Base-by-base conservation (phyloP, 192 early-diverging fungal species). In the Coemansia biformis region DNA sequence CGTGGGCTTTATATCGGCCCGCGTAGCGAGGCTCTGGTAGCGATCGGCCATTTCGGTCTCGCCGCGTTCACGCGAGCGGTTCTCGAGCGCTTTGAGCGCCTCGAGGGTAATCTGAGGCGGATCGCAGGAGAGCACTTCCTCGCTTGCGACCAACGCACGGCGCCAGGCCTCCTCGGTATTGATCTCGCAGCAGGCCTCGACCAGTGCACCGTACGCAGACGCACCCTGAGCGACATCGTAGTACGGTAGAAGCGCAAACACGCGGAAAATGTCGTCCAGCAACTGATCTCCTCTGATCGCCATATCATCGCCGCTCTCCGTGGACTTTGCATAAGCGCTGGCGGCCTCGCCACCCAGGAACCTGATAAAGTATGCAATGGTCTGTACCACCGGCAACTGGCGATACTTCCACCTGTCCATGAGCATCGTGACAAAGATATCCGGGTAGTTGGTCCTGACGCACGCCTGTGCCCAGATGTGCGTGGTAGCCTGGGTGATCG, bases 401-500 rank as follows among this genome's bases (percentile, higher is more conserved):
- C 65, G 59, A 51, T 67, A 75, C 51, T 51, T 67, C 72, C 72
- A 75, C 5, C 65, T 33, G 33, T 75, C 72, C 48, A 67, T 38
- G 1, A 75, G 28, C 51, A 75, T 51, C 2, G 14, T 36, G 9
- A 68, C 34, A 24, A 60, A 59, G 2, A 47, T 16, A 15, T 59
- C 51, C 5, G 72, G 72, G 5, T 45, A 33, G n/a, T 57, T 34
- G 18, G 58, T 24, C 1, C 63, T 12, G 1, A 66, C 47, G 23
- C 70, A 73, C 12, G 70, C 48, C 22, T 57, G 49, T 0, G 52
- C 48, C 62, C 62, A 65, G 19, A 60, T 29, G 10, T 66, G 53
- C 33, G 70, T 54, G 34, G 63, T 73, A 1, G 70, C 63, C 37
- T 60, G 70, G 16, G 54, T 65, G 32, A 73, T 64, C 13, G 70